A percentile compares a stretch with the other conserved stretches of the same genome.
These are phyloP conservation scores for Alternaria novae-zelandiae DNA, from an alignment of 2,329 filamentous ascomycete genomes.

Conservation along the genomic window DNA sequence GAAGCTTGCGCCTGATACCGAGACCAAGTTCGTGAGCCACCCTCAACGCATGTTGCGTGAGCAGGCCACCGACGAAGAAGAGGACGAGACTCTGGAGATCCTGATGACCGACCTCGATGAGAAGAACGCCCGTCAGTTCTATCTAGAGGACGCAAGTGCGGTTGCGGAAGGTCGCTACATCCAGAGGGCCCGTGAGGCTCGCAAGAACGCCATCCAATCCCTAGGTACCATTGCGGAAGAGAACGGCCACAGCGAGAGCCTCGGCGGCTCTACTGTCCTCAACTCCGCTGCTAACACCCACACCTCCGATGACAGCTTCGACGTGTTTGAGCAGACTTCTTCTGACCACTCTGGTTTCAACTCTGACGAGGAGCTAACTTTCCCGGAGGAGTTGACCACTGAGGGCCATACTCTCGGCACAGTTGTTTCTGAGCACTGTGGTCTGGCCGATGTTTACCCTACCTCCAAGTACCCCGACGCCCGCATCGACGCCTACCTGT, in stretches of 20 bases:
- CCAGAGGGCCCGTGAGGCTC: slow-evolving; percentile 69
- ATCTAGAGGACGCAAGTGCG: slow-evolving; percentile 82
- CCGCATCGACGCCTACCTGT: slow-evolving; percentile 93
- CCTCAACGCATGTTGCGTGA: slow-evolving; percentile 62
- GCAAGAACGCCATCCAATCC: slow-evolving; percentile 64
- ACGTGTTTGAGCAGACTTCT: slow-evolving; percentile 81
- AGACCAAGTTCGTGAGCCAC: slow-evolving; percentile 65
- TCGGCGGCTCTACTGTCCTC: slow-evolving; percentile 43
- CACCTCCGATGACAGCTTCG: slow-evolving; percentile 65
- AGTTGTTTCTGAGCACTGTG: slow-evolving; percentile 88
- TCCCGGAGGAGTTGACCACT: slow-evolving; percentile 79
- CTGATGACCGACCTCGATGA: slow-evolving; percentile 73
- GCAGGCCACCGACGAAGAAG: slow-evolving; percentile 55
- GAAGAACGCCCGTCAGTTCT: slow-evolving; percentile 71
- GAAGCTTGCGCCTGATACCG: slow-evolving; percentile 54
- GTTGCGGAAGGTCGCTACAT: slow-evolving; percentile 83
- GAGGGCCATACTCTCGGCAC: slow-evolving; percentile 94
- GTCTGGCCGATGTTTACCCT: slow-evolving; percentile 87
- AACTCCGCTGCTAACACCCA: slow-evolving; percentile 52
- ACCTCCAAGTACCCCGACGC: slow-evolving; percentile 87
- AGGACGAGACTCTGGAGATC: slow-evolving; percentile 77
- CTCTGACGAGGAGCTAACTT: slow-evolving; percentile 63
- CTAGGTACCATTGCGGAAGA: slow-evolving; percentile 66
- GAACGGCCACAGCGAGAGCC: slow-evolving; percentile 46
- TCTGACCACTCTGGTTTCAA: slow-evolving; percentile 66